Base-by-base conservation (phyloP, 768 basidiomycete genomes). In the Psilocybe cyanescens region DNA sequence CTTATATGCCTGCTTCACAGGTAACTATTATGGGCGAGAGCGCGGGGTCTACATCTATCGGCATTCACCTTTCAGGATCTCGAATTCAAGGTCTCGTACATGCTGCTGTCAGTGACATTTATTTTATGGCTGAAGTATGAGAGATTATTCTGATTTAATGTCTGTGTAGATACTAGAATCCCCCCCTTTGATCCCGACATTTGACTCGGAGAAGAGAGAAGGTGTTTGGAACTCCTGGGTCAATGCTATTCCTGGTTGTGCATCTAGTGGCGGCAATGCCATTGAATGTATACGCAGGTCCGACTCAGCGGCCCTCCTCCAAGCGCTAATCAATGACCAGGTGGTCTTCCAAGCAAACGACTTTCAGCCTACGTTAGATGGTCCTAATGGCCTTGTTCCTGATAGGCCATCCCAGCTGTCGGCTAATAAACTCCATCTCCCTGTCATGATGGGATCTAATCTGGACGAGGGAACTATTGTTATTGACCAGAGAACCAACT, bases 1-100 rank as follows among this genome's bases (percentile, higher is more conserved):
- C 16, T 3, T 30, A 24, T 8, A 4, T 51, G 24, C 24, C 28
- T 33, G 31, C n/a, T 2, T n/a, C 19, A 8, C 39, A 81, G 75
- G 82, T 86, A 1, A 84, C 81, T 1, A 63, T 81, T 37, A 77
- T 79, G 53, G 86, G 85, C 12, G 76, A 85, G 61, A 80, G 78
- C 19, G 84, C 84, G 2, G 84, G 85, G 5, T 80, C 83, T 14
- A 77, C 77, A 50, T 68, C 67, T 44, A 74, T 75, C 35, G 64
- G 71, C 11, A 70, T 79, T 59, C 77, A 76, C 11, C 70, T 72
- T 47, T 69, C 77, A 14, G 68, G 71, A 58, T 68, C 67, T 1
- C 64, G 49, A 16, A 68, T 76, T 48, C 66, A 63, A 47, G 57
- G 66, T 4, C 59, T 76, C 4, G 76, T 73, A 19, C 68, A 74